phyloP scores from a whole-genome alignment of 805 yeast genomes.

The Lachancea dasiensis region DNA sequence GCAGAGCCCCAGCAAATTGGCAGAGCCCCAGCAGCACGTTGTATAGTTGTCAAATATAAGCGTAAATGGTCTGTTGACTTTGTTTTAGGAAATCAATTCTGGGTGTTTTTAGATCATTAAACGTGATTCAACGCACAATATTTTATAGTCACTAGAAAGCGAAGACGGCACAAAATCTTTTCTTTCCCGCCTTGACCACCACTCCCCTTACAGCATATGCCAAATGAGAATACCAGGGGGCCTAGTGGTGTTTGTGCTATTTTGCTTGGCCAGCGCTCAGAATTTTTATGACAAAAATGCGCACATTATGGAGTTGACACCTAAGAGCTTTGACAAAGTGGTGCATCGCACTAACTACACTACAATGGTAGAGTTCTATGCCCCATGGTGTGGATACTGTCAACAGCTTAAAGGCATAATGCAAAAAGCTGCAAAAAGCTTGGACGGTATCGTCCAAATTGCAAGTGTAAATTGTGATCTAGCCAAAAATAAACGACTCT shows the following conservation, averaged over 20 bases:
- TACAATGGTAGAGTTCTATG: conserved; percentile 80
- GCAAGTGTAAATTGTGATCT: conserved; percentile 87
- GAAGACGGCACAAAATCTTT: too few relatives aligned
- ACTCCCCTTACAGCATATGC: too few relatives aligned
- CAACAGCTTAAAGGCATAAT: conserved; percentile 59
- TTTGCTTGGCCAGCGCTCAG: conserved; percentile 13
- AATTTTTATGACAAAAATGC: conserved; percentile 30
- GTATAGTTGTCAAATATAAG: too few relatives aligned
- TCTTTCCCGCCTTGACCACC: too few relatives aligned
- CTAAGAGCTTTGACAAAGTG: conserved; percentile 57
- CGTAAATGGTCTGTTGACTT: too few relatives aligned
- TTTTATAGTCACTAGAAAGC: too few relatives aligned
- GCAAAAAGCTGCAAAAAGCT: conserved; percentile 53
- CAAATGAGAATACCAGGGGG: background rate
- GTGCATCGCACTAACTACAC: conserved; percentile 70
- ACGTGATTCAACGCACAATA: too few relatives aligned
- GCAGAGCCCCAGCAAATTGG: too few relatives aligned
- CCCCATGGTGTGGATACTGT: conserved; percentile 99
- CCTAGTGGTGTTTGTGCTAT: background rate
- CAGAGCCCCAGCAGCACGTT: too few relatives aligned
- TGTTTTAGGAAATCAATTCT: too few relatives aligned
- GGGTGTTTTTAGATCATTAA: too few relatives aligned
- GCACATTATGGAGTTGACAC: conserved; percentile 50
- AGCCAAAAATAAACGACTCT: conserved; percentile 57
- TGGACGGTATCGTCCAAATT: conserved; percentile 54